Conservation (phyloP, 1,284 basidiomycete genomes). For the Sporisorium graminicola region DNA sequence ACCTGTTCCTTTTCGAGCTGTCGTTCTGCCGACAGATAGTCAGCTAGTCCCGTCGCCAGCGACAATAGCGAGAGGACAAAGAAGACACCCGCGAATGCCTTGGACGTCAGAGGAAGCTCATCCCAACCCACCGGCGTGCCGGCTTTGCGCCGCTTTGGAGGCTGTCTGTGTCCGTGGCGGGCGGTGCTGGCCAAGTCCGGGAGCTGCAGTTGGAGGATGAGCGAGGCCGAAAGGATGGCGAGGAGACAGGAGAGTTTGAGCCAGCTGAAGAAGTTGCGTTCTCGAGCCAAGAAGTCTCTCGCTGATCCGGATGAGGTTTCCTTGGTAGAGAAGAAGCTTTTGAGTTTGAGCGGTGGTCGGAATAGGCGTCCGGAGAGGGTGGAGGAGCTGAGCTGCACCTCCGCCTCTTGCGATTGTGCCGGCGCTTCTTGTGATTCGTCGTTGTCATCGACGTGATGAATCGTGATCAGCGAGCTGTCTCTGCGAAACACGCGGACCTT, state of each 20-base stretch:
- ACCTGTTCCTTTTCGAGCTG: conserved; percentile 44
- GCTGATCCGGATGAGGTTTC: conserved; percentile 31
- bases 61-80: conserved; percentile 26
- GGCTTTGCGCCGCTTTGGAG: not conserved
- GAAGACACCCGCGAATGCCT: conserved; percentile 32
- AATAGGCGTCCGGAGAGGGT: not conserved
- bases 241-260: conserved; percentile 40
- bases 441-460: conserved; percentile 20
- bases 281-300: conserved; percentile 42
- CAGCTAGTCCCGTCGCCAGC: conserved; percentile 19
- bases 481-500: conserved; percentile 6
- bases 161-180: not conserved
- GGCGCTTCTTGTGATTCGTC: not conserved
- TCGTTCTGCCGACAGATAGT: conserved; percentile 32
- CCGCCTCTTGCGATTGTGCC: not conserved
- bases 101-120: conserved; percentile 23
- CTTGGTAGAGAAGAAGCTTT: conserved; percentile 7
- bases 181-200: conserved; percentile 11
- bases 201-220: conserved; percentile 38
- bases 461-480: conserved; percentile 31
- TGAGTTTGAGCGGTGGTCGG: not conserved
- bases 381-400: not conserved
- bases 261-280: conserved; percentile 47
- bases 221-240: conserved; percentile 34
- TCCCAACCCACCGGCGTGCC: conserved; percentile 23